Base-by-base conservation (phyloP, 2,329 filamentous ascomycete genomes). In the Scedosporium apiospermum region DNA sequence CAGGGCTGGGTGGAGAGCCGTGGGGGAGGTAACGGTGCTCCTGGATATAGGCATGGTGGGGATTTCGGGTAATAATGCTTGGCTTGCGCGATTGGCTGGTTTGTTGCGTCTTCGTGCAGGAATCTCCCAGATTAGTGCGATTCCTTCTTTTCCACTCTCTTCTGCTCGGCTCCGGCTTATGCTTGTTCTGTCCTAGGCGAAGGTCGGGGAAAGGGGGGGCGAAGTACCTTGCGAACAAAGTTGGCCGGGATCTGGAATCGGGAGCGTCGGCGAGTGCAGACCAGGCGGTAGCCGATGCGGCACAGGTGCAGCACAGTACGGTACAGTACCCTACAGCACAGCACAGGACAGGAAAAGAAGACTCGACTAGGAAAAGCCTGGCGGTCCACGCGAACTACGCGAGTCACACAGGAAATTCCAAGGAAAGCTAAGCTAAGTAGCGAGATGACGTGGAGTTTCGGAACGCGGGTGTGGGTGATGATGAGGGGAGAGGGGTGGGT, bases 1-100 rank as follows among this genome's bases (percentile, higher is more conserved):
- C 71, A 83, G 76, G 66, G 73, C 74, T 69, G 80, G 78, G 76
- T 83, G 80, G 73, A 83, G 75, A 66, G 78, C 75, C 63, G 76
- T 75, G 63, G 80, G 78, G 66, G 80, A 80, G 55, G 72, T 71
- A 65, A 78, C 66, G 66, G 71, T 66, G 65, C 73, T 74, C 65
- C 75, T 63, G 46, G 63, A 70, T 69, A 69, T 71, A 68, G 69
- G 69, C 69, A 69, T 70, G 69, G 69, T 66, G 66, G 65, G 53
- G 66, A 57, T 34, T 59, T 58, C 63, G 42, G 62, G 57, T 61
- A 53, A 53, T 55, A 14, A 23, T 14, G 59, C 44, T 61, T 61
- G 59, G 44, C 59, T 42, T 14, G 51, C 23, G 51, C 51, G 51
- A 55, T 55, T 55, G 51, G 51, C 23, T 55, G 51, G 51, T 55